Base-by-base conservation (phyloP, 306 rosid species). In the Castanea crenata region DNA sequence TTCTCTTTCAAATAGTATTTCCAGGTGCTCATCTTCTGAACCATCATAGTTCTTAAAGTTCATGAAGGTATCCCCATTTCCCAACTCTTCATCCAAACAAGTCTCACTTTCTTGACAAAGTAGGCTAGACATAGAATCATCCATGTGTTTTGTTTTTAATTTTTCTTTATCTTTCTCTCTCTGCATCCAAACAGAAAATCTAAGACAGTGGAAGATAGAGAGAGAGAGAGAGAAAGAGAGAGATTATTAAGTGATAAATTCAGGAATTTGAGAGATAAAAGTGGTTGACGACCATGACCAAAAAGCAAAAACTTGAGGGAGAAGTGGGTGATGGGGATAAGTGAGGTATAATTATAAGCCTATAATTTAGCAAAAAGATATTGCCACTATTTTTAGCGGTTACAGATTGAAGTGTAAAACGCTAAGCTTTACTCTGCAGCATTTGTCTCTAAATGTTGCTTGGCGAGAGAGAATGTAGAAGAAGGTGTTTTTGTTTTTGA, bases 1-100 rank as follows among this genome's bases (percentile, higher is more conserved):
- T 79, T 92, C 99, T 83, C 74, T 85, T 65, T 85, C 85, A 83
- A 90, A 58, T 85, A 92, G 63, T 12, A 83, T 29, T 1, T 58
- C 82, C 31, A 91, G 78, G 52, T 76, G 63, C 38, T 86, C 89
- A 49, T 91, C 90, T 70, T 87, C 94, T 21, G 87, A 81, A 32
- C 58, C 80, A 76, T 58, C 75, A 46, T 11, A 52, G 63, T 75
- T 76, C 51, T 58, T 52, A 20, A 83, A 81, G 78, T 55, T 74
- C 52, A 69, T 35, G 38, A 81, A 55, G n/a, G 59, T 27, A 41
- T 67, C 79, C 63, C 85, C 90, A 21, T 85, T 80, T 13, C 38
- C 86, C 31, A 29, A 25, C 23, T 84, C 91, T 55, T 38, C 76
- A 61, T 57, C 83, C 76, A 87, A 81, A 58, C 44, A 44, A 5